Base-by-base conservation (phyloP, 495 filamentous ascomycete species). In the Aspergillus biplanus region DNA sequence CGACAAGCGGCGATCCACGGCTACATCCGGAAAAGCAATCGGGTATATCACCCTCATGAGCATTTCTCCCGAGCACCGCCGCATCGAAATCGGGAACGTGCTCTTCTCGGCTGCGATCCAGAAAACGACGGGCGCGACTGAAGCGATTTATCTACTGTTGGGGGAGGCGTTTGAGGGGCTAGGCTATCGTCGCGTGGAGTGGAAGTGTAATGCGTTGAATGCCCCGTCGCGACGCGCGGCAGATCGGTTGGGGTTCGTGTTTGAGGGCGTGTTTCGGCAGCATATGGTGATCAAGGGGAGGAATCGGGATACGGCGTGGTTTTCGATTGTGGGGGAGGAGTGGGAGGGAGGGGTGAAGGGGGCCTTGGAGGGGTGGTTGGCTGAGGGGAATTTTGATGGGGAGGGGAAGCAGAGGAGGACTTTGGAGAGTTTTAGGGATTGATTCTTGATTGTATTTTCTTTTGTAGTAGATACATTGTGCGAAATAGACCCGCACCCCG, bases 301-400 rank as follows among this genome's bases (percentile, higher is more conserved):
- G 47, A 85, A 71, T 64, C 70, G 85, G 58, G 85, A 88, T 71
- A 85, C 83, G 6, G 71, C 78, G 18, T 88, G 83, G 84, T 85
- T 74, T 65, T 76, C 82, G 47, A 77, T 86, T 4, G 34, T 83
- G 52, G 72, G 78, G 54, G 77, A 74, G 4, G 84, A 86, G 67
- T 87, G 85, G 85, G 71, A 75, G 12, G 76, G 73, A 49, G 78
- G 77, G 68, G 42, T 79, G 18, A 78, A 70, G 65, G n/a, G 53
- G 7, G 75, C 71, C 7, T 70, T 84, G 44, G 80, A 84, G 59
- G 65, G 59, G 54, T 86, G 83, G 82, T 55, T 86, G 35, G 70
- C 73, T 11, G 69, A 70, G 35, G 65, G 52, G 0, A 86, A 86
- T 69, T 85, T 86, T 50, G 73, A 79, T 67, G 67, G 68, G n/a